Base-by-base conservation (phyloP, 1,284 basidiomycete genomes). In the Pisolithus thermaeus region DNA sequence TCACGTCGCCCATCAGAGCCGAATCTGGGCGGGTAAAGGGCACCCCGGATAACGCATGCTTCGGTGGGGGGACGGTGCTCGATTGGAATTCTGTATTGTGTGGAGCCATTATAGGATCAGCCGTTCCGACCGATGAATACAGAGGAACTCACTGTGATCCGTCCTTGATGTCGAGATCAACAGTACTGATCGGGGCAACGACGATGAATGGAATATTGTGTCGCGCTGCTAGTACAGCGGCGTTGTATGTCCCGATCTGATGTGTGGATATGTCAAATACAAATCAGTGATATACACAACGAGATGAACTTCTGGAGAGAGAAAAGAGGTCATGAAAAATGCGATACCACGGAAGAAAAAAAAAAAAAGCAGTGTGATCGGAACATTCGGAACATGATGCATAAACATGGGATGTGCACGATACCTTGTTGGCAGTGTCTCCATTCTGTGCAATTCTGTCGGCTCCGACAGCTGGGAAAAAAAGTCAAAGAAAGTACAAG, bases 381-480 rank as follows among this genome's bases (percentile, higher is more conserved):
- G 35, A 20, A 58, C 68, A 38, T 23, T 9, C 28, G 44, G 32
- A 46, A 35, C 32, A 20, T 36, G 32, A 46, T 5, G 32, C 20
- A 32, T 28, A 11, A 28, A 25, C 42, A 43, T 28, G 42, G 30
- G 25, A 43, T 14, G n/a, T 28, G 4, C 42, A 30, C 42, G n/a
- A 43, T 50, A 84, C 89, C 74, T 96, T 96, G 76, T 96, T 96
- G 20, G 92, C 92, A 0, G 93, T 95, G 69, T 96, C 93, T 2
- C 93, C 93, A 61, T 97, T 96, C 61, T 74, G 77, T 4, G 92
- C 90, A 58, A 97, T 85, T 51, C 92, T 78, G 68, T 92, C 89
- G 4, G 90, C 90, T 28, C 90, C 91, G 30, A 93, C 90, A 49
- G 73, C 87, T 88, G 59, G 38, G 47, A 28, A 48, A 41, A 48